phyloP scores from a whole-genome alignment of 768 basidiomycete species.

The Podaxis sp. region DNA sequence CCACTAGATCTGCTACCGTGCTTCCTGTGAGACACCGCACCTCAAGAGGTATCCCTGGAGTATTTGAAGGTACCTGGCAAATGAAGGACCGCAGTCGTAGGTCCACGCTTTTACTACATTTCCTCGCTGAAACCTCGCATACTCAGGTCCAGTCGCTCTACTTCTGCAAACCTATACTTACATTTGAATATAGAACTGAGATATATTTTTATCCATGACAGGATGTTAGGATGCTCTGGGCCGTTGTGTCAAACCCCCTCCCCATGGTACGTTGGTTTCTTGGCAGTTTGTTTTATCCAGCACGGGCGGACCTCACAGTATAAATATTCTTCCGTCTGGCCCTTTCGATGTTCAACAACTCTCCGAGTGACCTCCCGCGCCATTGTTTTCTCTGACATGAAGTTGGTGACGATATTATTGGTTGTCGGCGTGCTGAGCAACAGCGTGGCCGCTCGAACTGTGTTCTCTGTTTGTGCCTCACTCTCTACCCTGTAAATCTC shows the following conservation, averaged over 20 bases:
- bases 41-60: too few species aligned
- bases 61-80: background rate
- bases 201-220: too few species aligned
- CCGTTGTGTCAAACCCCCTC: too few species aligned
- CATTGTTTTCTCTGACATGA: background rate
- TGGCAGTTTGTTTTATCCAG: too few species aligned
- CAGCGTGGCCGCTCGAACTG: conserved; percentile 37
- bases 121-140: conserved; percentile 8
- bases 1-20: too few species aligned
- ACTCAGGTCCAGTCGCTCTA: background rate
- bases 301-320: too few species aligned
- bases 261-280: too few species aligned
- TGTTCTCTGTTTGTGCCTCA: conserved; percentile 39
- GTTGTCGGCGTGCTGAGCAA: conserved; percentile 17
- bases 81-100: background rate
- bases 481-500: background rate
- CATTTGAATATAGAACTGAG: background rate
- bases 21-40: too few species aligned
- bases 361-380: too few species aligned
- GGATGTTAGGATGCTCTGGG: too few species aligned
- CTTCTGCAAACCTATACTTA: background rate
- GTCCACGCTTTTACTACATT: background rate
- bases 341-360: too few species aligned
- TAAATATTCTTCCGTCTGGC: too few species aligned
- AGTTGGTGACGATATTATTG: background rate